Base-by-base conservation (phyloP, 495 filamentous ascomycete species). In the Recurvomyces mirabilis region DNA sequence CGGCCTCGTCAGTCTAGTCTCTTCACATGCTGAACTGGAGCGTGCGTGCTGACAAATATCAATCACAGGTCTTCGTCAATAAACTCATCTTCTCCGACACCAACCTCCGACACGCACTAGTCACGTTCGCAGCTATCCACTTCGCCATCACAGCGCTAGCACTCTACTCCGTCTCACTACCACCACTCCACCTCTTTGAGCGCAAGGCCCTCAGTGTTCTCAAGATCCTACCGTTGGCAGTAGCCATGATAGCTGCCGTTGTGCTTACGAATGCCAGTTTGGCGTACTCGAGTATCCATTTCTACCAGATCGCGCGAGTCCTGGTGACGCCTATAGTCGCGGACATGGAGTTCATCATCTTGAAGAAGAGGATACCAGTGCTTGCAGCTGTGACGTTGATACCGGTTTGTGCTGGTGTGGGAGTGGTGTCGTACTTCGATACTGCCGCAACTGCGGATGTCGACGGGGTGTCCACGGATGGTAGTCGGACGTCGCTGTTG, bases 11-110 rank as follows among this genome's bases (percentile, higher is more conserved):
- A 24, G 41, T 29, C 17, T 7, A 17, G 18, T 33, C 15, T n/a
- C n/a, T n/a, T n/a, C 25, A 41, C 5, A n/a, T 41, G 7, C n/a
- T 12, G 5, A 5, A n/a, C 26, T 28, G 38, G 13, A 5, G 5
- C n/a, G 17, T 12, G 17, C 9, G 5, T 32, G 15, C 6, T 17
- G 11, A 32, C 26, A 47, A 21, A 18, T 7, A 3, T n/a, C n/a
- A n/a, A n/a, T n/a, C n/a, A 9, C 38, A 84, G 81, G 78, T 86
- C 39, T 84, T 84, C 59, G 81, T 75, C 29, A 86, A 84, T 63
- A 84, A 86, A 61, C 71, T 69, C 33, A 82, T 86, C 53, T 83
- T 86, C 62, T 73, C 76, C 18, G 70, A 82, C 46, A 69, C 74
- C 17, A 72, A 70, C 39, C 70, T 85, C 51, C 75, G 74, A 47